Base-by-base conservation (phyloP, 768 basidiomycete genomes). In the Leccinellum rugosiceps region DNA sequence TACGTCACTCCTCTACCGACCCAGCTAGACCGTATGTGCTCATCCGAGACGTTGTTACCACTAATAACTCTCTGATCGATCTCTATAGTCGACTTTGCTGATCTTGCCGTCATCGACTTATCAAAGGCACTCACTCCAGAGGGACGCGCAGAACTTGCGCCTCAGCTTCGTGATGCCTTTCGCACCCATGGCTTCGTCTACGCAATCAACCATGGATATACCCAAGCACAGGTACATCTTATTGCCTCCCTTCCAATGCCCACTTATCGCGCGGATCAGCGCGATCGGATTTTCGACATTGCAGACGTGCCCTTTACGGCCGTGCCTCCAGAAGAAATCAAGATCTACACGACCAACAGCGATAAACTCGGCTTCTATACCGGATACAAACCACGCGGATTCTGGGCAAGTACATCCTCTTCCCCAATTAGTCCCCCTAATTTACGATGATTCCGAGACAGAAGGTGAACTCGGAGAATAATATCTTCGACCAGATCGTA, bases 401-500 rank as follows among this genome's bases (percentile, higher is more conserved):
- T 78, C 61, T 82, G 80, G 81, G 81, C 78, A 59, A 45, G 63
- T 57, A 48, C 2, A 50, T 51, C 11, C 1, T 15, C 52, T 53
- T 63, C 0, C 48, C 8, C 21, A 4, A 14, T 30, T 28, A 4
- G 8, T 50, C 44, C 30, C 11, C 25, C 30, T 10, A 4, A 26
- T 11, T 32, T 13, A 21, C 19, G 17, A 34, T 23, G 8, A 43
- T 48, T 44, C 4, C 30, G 35, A 32, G n/a, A 2, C 51, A 87
- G 85, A 80, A 82, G 52, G 79, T 87, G 23, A 81, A 80, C 46
- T 74, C 77, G 5, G 54, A 59, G 0, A 59, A 58, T n/a, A 82
- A 83, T 5, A 79, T 87, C 30, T 76, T 66, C n/a, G 86, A 88
- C 64, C 83, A 86, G 60, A 69, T 86, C 19, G 85, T 86, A 59